phyloP scores from a whole-genome alignment of 345 rosid genomes.

The Conringia planisiliqua region DNA sequence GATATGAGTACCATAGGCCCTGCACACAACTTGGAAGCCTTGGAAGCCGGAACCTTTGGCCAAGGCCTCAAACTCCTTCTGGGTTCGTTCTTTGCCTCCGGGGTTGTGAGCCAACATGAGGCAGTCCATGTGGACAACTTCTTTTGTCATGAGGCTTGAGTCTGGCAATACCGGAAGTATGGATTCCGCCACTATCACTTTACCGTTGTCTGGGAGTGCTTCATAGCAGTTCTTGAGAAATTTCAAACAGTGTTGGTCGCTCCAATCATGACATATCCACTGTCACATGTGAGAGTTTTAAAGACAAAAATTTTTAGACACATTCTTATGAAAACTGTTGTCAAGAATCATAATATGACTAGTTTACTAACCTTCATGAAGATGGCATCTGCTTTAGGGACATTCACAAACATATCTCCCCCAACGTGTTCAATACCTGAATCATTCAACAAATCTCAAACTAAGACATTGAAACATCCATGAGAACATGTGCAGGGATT shows the following conservation, averaged over 20 bases:
- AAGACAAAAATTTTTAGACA: too few relatives aligned
- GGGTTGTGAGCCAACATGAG: constrained; percentile 85
- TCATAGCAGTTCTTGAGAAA: constrained; percentile 62
- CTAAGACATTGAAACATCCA: not conserved
- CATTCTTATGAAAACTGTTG: not conserved
- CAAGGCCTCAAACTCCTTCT: constrained; percentile 59
- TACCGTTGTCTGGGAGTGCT: constrained; percentile 66
- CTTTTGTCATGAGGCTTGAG: constrained; percentile 44
- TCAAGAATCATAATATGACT: not conserved
- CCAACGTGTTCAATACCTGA: constrained; percentile 73
- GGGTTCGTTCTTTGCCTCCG: constrained; percentile 82
- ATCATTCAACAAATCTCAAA: not conserved
- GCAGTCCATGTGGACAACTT: constrained; percentile 44
- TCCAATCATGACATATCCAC: constrained; percentile 92
- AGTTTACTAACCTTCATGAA: constrained; percentile 65
- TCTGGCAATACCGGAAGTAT: constrained; percentile 69
- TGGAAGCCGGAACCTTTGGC: constrained; percentile 32
- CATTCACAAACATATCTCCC: constrained; percentile 75
- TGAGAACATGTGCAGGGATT: not conserved
- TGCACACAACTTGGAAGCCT: constrained; percentile 11
- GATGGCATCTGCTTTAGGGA: constrained; percentile 75
- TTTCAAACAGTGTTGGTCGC: constrained; percentile 63
- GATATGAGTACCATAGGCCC: constrained; percentile 18
- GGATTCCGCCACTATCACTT: constrained; percentile 66
- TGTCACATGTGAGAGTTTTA: constrained; percentile 17